Conservation (phyloP, 73 alveolate species). For the Halteria grandinella region DNA sequence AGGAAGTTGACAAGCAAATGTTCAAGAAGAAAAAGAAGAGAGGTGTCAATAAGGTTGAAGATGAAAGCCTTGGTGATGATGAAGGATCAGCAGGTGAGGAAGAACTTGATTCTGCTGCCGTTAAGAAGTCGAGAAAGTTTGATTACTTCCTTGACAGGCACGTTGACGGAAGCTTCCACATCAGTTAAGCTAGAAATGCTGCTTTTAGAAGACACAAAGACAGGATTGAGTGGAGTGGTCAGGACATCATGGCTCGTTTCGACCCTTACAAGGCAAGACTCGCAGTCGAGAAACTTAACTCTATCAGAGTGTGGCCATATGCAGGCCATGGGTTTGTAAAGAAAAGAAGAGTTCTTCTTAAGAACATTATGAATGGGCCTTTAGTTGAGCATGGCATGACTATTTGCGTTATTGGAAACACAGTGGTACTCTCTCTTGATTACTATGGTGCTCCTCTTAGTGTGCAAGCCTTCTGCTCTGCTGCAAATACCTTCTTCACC, state of each 20-base stretch:
- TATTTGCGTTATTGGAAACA: slow-evolving; percentile 73
- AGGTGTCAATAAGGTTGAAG: background rate
- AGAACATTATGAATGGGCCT: slow-evolving; percentile 23
- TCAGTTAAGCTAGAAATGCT: background rate
- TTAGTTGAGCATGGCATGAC: slow-evolving; percentile 72
- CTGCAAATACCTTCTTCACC: slow-evolving; percentile 76
- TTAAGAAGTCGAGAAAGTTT: no score
- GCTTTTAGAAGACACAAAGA: slow-evolving; percentile 8
- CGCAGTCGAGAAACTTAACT: slow-evolving; percentile 12
- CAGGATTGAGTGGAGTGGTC: slow-evolving; percentile 63
- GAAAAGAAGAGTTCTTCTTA: slow-evolving; percentile 17
- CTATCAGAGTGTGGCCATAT: slow-evolving; percentile 57
- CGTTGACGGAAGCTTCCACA: background rate
- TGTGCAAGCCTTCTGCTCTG: slow-evolving; percentile 29
- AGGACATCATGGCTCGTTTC: slow-evolving; percentile 44
- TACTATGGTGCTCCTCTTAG: slow-evolving; percentile 66
- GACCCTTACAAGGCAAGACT: slow-evolving; percentile 46
- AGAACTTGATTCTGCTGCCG: slow-evolving; percentile 6
- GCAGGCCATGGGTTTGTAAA: slow-evolving; percentile 40
- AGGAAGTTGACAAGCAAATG: slow-evolving; percentile 10
- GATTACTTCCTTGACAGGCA: slow-evolving; percentile 33
- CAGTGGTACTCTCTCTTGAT: slow-evolving; percentile 77
- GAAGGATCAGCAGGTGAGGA: slow-evolving; percentile 39
- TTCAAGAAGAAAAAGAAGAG: slow-evolving; percentile 1
- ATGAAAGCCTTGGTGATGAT: no score